Evolutionary conservation across 257 asterid genomes (phyloP).

Genomic region (Eucommia ulmoides): DNA sequence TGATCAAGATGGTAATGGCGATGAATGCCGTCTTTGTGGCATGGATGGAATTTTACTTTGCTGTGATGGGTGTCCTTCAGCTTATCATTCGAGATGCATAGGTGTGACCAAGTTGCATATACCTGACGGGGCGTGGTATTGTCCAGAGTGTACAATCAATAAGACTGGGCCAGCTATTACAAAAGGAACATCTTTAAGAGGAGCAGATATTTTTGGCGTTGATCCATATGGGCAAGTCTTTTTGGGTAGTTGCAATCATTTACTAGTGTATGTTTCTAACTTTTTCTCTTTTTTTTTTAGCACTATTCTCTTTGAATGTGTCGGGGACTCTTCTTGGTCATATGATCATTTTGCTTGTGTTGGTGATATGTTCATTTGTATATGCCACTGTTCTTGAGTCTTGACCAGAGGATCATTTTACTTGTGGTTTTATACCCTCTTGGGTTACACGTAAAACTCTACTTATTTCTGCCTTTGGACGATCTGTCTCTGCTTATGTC

Average conservation of each 20-base stretch:
- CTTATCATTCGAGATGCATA: not conserved
- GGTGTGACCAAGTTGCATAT: not conserved
- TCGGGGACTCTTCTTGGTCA: too few species aligned
- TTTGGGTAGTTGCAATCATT: slow-evolving; percentile 3
- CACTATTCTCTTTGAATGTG: not conserved
- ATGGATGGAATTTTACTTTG: slow-evolving; percentile 2
- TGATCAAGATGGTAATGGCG: slow-evolving; percentile 11
- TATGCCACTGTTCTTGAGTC: not conserved
- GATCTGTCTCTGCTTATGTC: not conserved
- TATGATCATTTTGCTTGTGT: too few species aligned
- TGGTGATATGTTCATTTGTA: too few species aligned
- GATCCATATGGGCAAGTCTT: slow-evolving; percentile 1
- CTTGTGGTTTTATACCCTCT: not conserved
- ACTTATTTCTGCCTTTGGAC: not conserved
- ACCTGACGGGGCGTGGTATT: slow-evolving; percentile 2
- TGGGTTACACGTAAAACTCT: not conserved
- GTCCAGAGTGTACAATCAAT: slow-evolving; percentile 1
- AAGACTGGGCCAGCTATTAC: not conserved
- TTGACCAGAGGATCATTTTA: not conserved
- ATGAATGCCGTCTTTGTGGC: slow-evolving; percentile 3
- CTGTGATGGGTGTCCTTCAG: slow-evolving; percentile 2
- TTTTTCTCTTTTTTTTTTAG: not conserved
- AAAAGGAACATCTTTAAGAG: slow-evolving; percentile 1
- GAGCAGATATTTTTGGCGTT: not conserved
- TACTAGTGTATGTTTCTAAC: slow-evolving; percentile 1